These are phyloP conservation scores for Fomitopsis serialis DNA, from an alignment of 768 basidiomycete species.

Conservation along the genomic window DNA sequence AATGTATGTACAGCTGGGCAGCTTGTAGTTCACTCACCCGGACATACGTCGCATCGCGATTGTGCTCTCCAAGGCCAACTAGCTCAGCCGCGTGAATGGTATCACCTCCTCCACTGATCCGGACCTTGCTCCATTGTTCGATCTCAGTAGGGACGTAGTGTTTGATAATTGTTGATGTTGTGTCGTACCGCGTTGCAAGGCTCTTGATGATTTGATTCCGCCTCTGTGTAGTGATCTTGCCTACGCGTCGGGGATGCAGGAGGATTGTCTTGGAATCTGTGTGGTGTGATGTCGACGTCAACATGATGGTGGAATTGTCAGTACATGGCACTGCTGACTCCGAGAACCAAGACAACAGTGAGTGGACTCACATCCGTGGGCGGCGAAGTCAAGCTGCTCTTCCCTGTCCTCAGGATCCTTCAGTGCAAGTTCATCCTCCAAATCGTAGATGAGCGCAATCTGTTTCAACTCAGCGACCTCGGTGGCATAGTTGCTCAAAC, in stretches of 20 bases:
- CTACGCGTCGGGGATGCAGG: background rate
- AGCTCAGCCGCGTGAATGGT: background rate
- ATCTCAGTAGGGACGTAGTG: background rate
- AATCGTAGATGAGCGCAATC: background rate
- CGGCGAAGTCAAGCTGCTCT: too few relatives aligned
- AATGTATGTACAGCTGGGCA: too few relatives aligned
- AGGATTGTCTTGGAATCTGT: background rate
- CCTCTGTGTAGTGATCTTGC: background rate
- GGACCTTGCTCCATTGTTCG: constrained; percentile 1
- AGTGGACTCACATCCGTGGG: too few relatives aligned
- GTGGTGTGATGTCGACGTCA: background rate
- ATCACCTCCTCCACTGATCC: background rate
- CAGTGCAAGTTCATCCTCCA: background rate
- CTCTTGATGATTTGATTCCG: background rate
- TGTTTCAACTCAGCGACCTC: background rate
- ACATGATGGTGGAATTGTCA: background rate
- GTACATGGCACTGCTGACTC: constrained; percentile 4
- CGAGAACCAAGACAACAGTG: background rate
- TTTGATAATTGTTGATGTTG: background rate
- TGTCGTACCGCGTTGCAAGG: background rate
- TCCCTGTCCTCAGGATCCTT: too few relatives aligned
- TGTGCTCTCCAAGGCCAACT: background rate
- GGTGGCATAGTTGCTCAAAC: constrained; percentile 1
- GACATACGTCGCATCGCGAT: background rate
- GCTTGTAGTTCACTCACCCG: background rate